These are phyloP conservation scores for Neurospora crassa DNA, from an alignment of 2,329 filamentous ascomycete species.

Conservation along the genomic window DNA sequence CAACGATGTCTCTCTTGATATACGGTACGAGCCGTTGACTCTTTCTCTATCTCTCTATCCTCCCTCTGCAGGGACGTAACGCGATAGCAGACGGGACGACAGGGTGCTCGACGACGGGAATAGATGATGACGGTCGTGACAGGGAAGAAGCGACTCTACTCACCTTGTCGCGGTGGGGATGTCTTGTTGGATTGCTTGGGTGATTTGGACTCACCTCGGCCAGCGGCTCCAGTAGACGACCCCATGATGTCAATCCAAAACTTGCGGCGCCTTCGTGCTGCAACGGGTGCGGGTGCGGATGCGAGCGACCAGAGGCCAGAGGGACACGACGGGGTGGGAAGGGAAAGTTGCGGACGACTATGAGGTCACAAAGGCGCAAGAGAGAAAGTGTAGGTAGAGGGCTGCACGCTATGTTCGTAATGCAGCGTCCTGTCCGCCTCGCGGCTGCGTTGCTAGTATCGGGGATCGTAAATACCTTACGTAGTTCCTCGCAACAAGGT, in stretches of 20 bases:
- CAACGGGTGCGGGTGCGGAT: constrained; percentile 9
- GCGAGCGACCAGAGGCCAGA: constrained; percentile 4
- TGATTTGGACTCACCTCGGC: constrained; percentile 36
- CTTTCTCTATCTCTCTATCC: background rate
- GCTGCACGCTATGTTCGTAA: constrained; percentile 10
- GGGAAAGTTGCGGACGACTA: constrained; percentile 10
- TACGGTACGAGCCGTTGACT: background rate
- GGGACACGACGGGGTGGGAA: constrained; percentile 6
- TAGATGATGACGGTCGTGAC: constrained; percentile 3
- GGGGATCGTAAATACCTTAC: constrained; percentile 15
- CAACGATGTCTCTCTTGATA: constrained; percentile 4
- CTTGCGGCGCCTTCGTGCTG: constrained; percentile 13
- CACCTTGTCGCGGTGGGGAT: constrained; percentile 34
- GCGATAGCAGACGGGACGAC: constrained; percentile 11
- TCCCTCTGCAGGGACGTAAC: background rate
- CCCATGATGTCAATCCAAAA: constrained; percentile 38
- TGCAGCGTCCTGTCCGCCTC: constrained; percentile 12
- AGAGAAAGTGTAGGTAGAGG: constrained; percentile 11
- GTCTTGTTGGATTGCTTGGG: constrained; percentile 34
- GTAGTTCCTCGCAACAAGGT: constrained; percentile 12
- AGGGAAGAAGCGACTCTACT: constrained; percentile 16
- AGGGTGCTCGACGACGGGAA: constrained; percentile 14
- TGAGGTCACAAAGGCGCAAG: constrained; percentile 19
- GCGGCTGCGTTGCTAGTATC: constrained; percentile 7
- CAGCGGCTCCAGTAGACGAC: constrained; percentile 31